These are phyloP conservation scores for Suhomyces guaymorum DNA, from an alignment of 1,139 yeast species.

Conservation along the genomic window DNA sequence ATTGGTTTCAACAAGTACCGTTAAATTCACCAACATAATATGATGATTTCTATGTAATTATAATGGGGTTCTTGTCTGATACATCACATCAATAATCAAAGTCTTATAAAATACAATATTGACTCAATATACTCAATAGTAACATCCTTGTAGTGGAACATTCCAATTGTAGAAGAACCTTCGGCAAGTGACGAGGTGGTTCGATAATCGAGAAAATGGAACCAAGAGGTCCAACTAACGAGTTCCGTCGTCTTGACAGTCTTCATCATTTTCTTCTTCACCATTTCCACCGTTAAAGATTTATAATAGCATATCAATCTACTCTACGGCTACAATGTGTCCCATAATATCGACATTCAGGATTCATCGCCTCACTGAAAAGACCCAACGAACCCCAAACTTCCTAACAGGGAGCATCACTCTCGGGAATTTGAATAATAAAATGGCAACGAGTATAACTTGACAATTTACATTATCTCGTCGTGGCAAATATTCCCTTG, in stretches of 20 bases:
- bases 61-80: conserved; percentile 13
- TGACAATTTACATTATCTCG: conserved; percentile 62
- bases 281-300: too few species aligned
- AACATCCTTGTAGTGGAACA: too few species aligned
- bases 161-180: too few species aligned
- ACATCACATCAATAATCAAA: conserved; percentile 9
- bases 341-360: conserved; percentile 66
- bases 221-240: too few species aligned
- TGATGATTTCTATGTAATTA: conserved; percentile 12
- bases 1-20: conserved; percentile 99
- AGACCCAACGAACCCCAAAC: conserved; percentile 55
- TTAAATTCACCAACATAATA: conserved; percentile 45
- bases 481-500: conserved; percentile 71
- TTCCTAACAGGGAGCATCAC: conserved; percentile 56
- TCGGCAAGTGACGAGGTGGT: too few species aligned
- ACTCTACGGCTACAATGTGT: conserved; percentile 38
- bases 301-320: too few species aligned
- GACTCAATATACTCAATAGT: conserved; percentile 13
- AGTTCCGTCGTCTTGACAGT: too few species aligned
- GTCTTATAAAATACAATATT: conserved; percentile 8
- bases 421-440: conserved; percentile 50
- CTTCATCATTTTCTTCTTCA: too few species aligned
- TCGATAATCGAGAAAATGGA: too few species aligned
- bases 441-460: conserved; percentile 71
- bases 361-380: conserved; percentile 53